Evolutionary conservation across 2,329 filamentous ascomycete genomes (phyloP), one percentile per base, ranked within the genome.

Genomic region (Nothomitra cinnamomea): DNA sequence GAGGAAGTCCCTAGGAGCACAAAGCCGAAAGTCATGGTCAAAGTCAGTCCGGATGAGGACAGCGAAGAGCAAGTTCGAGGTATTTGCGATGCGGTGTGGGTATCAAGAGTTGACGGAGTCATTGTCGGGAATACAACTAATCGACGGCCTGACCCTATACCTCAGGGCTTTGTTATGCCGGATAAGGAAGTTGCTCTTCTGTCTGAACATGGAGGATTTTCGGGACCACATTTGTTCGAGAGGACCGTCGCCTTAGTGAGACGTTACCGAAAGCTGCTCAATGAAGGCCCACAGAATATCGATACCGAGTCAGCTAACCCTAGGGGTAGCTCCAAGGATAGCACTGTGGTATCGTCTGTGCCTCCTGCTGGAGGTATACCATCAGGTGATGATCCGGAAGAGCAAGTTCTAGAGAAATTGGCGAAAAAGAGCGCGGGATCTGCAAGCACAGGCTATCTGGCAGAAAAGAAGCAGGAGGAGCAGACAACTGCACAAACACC

Each of bases 111-210:
- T 1, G 89, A 95, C 61, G 92, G 92, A 25, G 80, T 98, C 36
- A 95, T 98, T 57, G 90, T 98, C 2, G 92, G 90, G 10, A 98
- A 98, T 71, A 98, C 92, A 0, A 98, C 92, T 2, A 94, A 92
- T 69, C 78, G 82, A 58, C 77, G 92, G 43, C 77, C 82, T 0
- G 82, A 80, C 2, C 70, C 89, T 2, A 65, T 90, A 0, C 83
- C 88, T 0, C 69, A 75, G 22, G 81, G 83, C 24, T 77, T 83
- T 58, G 66, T 71, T 35, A 73, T 95, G 24, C 77, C 82, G 0
- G 61, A 71, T 1, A 73, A 77, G 58, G 90, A 98, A 64, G 74
- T 80, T 59, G 68, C 71, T 56, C 75, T 82, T 1, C 67, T 95
- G 32, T 73, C 75, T 55, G 87, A 95, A 68, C 81, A 82, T 19